Conservation (phyloP, 2,329 filamentous ascomycete genomes). For the Ceratocystis eucalypticola region DNA sequence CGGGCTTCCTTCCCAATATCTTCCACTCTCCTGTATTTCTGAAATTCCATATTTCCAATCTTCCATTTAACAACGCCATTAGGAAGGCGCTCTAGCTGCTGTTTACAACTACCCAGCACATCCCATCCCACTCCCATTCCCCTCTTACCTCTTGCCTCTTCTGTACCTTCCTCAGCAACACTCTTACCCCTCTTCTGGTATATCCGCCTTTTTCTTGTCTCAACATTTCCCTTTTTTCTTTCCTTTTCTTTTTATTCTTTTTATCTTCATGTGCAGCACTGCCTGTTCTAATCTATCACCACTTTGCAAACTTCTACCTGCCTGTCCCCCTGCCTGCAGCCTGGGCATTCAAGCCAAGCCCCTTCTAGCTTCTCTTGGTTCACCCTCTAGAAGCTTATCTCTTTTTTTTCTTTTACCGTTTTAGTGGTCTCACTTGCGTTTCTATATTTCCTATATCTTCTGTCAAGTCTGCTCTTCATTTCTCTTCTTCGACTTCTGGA, state of each 20-base stretch:
- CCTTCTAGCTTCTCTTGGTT: neutral
- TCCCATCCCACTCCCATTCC: no score
- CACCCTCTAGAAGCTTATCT: constrained; percentile 2
- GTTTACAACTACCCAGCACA: constrained; percentile 1
- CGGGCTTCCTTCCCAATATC: neutral
- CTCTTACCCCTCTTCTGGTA: constrained; percentile 1
- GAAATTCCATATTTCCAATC: neutral
- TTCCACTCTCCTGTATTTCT: neutral
- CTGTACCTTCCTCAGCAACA: constrained; percentile 1
- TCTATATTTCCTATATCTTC: constrained; percentile 8
- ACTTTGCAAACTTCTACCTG: neutral
- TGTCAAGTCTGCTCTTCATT: neutral
- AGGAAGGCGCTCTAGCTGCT: neutral
- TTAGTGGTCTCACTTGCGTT: neutral
- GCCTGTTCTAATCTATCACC: constrained; percentile 1
- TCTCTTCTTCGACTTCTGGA: neutral
- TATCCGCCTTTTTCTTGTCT: constrained; percentile 4
- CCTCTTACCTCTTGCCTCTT: neutral
- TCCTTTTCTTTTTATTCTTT: constrained; percentile 9
- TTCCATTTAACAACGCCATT: neutral
- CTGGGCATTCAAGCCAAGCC: neutral
- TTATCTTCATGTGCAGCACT: constrained; percentile 1
- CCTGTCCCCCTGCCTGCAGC: neutral
- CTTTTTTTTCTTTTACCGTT: neutral
- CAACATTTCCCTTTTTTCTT: constrained; percentile 3